A percentile compares a stretch with the other conserved stretches of the same genome.
phyloP scores from a whole-genome alignment of 2,329 filamentous ascomycete genomes.

The Aspergillus ibericus region DNA sequence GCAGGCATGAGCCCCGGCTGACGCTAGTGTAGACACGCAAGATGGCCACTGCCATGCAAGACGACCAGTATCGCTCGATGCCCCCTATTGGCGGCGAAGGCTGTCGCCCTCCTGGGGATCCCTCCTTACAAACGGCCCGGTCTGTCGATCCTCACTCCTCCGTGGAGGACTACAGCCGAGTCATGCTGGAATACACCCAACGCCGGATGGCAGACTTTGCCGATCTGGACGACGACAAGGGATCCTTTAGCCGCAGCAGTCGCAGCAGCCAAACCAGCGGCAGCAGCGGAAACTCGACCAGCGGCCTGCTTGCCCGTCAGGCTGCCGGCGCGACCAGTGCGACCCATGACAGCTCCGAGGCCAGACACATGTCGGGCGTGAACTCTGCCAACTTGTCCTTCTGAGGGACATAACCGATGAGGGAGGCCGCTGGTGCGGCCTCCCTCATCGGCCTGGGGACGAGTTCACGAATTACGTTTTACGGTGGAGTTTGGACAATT shows the following conservation, averaged over 20 bases:
- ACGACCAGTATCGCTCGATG: slow-evolving; percentile 11
- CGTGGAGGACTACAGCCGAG: slow-evolving; percentile 41
- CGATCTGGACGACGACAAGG: slow-evolving; percentile 23
- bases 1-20: background rate
- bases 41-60: slow-evolving; percentile 11
- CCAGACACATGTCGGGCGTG: background rate
- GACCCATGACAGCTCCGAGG: slow-evolving; percentile 4
- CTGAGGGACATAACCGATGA: background rate
- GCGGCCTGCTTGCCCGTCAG: slow-evolving; percentile 21
- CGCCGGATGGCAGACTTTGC: slow-evolving; percentile 38
- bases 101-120: slow-evolving; percentile 17
- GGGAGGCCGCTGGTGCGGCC: background rate
- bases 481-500: background rate
- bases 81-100: slow-evolving; percentile 20
- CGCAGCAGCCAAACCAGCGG: slow-evolving; percentile 32
- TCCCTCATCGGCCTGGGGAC: background rate
- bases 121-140: slow-evolving; percentile 18
- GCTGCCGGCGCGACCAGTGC: slow-evolving; percentile 22
- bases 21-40: background rate
- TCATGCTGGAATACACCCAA: slow-evolving; percentile 42
- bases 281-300: slow-evolving; percentile 23
- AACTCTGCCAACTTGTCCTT: background rate
- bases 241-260: slow-evolving; percentile 28
- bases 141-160: slow-evolving; percentile 28
- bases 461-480: slow-evolving; percentile 2